Conservation (phyloP, 768 basidiomycete species). For the Termitomyces sp. region DNA sequence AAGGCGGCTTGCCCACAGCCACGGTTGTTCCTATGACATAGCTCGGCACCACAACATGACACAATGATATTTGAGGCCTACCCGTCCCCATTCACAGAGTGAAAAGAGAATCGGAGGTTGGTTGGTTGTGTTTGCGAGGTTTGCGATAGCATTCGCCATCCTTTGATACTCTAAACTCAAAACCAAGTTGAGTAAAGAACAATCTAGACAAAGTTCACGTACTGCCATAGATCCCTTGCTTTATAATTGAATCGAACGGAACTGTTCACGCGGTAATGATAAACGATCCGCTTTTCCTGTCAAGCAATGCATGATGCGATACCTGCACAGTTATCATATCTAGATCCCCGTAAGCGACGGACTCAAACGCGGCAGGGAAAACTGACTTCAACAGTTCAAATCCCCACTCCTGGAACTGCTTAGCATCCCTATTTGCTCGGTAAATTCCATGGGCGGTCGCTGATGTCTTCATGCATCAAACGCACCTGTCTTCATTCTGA, state of each 20-base stretch:
- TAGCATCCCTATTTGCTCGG: slow-evolving; percentile 38
- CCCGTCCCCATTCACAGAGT: slow-evolving; percentile 64
- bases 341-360: slow-evolving; percentile 4
- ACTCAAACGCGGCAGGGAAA: slow-evolving; percentile 5
- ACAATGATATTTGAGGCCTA: slow-evolving; percentile 20
- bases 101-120: slow-evolving; percentile 52
- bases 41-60: not conserved
- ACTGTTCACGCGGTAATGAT: slow-evolving; percentile 25
- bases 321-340: slow-evolving; percentile 57
- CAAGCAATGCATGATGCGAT: not conserved
- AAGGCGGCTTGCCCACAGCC: slow-evolving; percentile 35
- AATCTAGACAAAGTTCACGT: slow-evolving; percentile 14
- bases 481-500: slow-evolving; percentile 37
- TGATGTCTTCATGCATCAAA: not conserved
- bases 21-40: slow-evolving; percentile 43
- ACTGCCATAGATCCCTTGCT: slow-evolving; percentile 52
- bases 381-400: slow-evolving; percentile 61
- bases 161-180: slow-evolving; percentile 34
- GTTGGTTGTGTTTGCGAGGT: slow-evolving; percentile 39
- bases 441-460: not conserved
- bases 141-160: slow-evolving; percentile 55
- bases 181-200: not conserved
- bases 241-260: slow-evolving; percentile 53
- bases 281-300: not conserved
- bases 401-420: slow-evolving; percentile 59